Conservation (phyloP, 2,329 filamentous ascomycete species). For the Aureobasidium sp. region DNA sequence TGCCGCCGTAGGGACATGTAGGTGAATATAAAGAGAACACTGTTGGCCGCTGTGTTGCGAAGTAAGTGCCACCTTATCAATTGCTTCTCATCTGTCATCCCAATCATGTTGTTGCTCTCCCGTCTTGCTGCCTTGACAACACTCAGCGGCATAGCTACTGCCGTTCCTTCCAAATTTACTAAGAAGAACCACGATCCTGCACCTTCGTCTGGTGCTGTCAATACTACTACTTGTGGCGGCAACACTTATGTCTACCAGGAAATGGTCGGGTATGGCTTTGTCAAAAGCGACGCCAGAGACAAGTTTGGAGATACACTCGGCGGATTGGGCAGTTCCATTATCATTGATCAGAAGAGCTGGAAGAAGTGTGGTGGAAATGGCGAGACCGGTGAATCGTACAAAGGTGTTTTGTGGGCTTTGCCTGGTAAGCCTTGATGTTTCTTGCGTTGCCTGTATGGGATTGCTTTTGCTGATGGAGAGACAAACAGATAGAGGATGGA, state of each 20-base stretch:
- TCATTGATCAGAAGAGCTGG: conserved; percentile 55
- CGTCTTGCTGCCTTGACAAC: conserved; percentile 3
- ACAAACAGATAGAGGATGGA: conserved; percentile 57
- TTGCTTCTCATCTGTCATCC: background rate
- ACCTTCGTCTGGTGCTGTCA: conserved; percentile 18
- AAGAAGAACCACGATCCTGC: background rate
- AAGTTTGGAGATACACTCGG: conserved; percentile 63
- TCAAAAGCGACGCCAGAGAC: conserved; percentile 52
- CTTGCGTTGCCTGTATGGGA: background rate
- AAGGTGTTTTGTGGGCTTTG: conserved; percentile 53
- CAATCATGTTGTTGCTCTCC: background rate
- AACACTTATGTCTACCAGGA: conserved; percentile 57
- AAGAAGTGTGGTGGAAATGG: conserved; percentile 30
- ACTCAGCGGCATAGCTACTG: background rate
- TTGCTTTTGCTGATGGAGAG: conserved; percentile 6
- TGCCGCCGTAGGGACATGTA: background rate
- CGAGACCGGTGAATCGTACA: conserved; percentile 37
- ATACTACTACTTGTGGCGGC: conserved; percentile 50
- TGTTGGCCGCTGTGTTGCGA: background rate
- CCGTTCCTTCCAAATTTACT: background rate
- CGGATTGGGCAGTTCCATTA: conserved; percentile 57
- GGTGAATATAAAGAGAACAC: background rate
- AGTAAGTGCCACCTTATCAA: background rate
- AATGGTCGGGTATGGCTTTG: conserved; percentile 58
- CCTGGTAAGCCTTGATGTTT: conserved; percentile 31